These are phyloP conservation scores for Cucumis hystrix DNA, from an alignment of 306 rosid genomes.

Conservation along the genomic window DNA sequence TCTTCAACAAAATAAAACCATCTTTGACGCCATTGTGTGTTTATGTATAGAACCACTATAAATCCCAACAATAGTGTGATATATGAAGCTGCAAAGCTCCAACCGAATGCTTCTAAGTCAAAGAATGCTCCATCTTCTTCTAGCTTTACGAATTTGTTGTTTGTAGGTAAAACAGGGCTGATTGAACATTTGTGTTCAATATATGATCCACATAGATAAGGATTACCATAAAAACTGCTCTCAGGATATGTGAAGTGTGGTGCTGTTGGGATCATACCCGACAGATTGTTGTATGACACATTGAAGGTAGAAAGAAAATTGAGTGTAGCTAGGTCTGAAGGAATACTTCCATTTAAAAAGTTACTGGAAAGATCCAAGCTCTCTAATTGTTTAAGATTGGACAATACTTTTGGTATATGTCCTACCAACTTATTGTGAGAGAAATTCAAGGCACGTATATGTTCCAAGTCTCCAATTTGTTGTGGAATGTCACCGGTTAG, in stretches of 20 bases:
- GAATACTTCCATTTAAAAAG: not conserved
- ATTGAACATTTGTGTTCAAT: not conserved
- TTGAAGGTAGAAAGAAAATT: not conserved
- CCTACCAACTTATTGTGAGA: not conserved
- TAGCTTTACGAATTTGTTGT: not conserved
- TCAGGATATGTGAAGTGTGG: not conserved
- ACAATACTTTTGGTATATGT: not conserved
- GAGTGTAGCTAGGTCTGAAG: not conserved
- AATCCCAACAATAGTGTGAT: not conserved
- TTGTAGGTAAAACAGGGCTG: not conserved
- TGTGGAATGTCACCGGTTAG: not conserved
- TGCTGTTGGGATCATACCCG: not conserved
- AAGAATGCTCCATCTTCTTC: not conserved
- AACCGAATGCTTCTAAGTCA: not conserved
- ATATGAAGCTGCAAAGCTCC: not conserved
- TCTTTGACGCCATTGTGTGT: not conserved
- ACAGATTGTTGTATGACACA: constrained; percentile 8
- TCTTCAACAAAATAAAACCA: constrained; percentile 1
- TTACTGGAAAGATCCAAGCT: constrained; percentile 6
- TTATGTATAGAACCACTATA: not conserved
- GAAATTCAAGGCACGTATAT: not conserved
- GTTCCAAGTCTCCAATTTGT: constrained; percentile 1
- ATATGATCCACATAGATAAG: not conserved
- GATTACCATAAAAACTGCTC: not conserved
- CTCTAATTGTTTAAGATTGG: not conserved